These are phyloP conservation scores for Phytophthora fragariaefolia DNA, from an alignment of 352 stramenopile species.

Conservation along the genomic window DNA sequence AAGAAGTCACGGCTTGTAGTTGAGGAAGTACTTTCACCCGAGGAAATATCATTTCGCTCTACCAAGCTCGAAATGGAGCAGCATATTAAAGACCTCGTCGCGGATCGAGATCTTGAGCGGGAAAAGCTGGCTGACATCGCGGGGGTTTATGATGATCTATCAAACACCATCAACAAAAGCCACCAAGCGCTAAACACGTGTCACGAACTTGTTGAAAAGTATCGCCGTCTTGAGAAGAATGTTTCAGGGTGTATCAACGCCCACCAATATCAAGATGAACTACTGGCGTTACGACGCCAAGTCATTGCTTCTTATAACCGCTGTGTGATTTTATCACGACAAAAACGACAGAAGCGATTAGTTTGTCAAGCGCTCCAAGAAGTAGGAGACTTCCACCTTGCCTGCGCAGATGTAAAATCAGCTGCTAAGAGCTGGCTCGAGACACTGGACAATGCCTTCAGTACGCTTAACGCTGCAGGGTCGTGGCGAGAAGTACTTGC, in stretches of 20 bases:
- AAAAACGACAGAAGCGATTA: constrained; percentile 72
- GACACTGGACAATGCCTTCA: constrained; percentile 77
- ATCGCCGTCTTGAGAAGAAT: constrained; percentile 26
- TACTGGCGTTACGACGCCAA: constrained; percentile 36
- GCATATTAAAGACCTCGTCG: constrained; percentile 37
- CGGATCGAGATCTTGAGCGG: constrained; percentile 30
- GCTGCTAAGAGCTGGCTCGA: constrained; percentile 79
- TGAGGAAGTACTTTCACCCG: constrained; percentile 62
- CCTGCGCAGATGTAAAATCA: constrained; percentile 39
- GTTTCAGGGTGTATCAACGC: not conserved
- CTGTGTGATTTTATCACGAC: constrained; percentile 59
- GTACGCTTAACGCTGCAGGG: constrained; percentile 47
- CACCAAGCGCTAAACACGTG: constrained; percentile 58
- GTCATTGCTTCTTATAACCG: constrained; percentile 53
- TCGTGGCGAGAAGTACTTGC: constrained; percentile 61
- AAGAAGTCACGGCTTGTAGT: constrained; percentile 84
- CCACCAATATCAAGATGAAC: constrained; percentile 4
- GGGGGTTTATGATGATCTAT: constrained; percentile 32
- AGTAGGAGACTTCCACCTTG: constrained; percentile 75
- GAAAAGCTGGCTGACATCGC: constrained; percentile 37
- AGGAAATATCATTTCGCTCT: constrained; percentile 66
- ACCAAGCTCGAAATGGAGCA: constrained; percentile 49
- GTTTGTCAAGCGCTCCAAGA: constrained; percentile 72
- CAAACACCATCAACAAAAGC: constrained; percentile 69
- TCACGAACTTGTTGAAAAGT: constrained; percentile 56